Percentiles rank a stretch among this genome's conserved stretches.
Conservation (phyloP, 2,329 filamentous ascomycete genomes). For the Pseudomassariella vexata region DNA sequence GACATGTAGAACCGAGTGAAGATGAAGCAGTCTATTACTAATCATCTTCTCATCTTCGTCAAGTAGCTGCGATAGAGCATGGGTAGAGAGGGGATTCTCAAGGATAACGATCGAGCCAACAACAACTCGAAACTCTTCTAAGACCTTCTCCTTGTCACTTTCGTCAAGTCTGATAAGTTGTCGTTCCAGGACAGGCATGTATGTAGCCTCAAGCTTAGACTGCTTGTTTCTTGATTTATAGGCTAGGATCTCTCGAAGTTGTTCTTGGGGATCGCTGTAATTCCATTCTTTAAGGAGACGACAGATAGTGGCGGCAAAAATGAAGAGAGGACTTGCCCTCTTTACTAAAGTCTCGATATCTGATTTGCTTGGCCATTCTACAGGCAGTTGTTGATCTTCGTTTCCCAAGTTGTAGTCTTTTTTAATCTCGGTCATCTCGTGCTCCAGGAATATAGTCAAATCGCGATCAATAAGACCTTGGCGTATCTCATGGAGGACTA, state of each 20-base stretch:
- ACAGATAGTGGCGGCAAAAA: constrained; percentile 25
- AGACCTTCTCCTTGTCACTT: no score
- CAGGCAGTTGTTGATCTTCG: constrained; percentile 10
- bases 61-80: neutral
- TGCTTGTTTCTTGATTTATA: no score
- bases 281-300: constrained; percentile 16
- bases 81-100: neutral
- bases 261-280: no score
- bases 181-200: no score
- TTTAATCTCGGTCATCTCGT: constrained; percentile 21
- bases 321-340: constrained; percentile 28
- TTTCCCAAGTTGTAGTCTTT: constrained; percentile 10
- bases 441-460: constrained; percentile 23
- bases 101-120: neutral
- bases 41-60: neutral
- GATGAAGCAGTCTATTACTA: neutral
- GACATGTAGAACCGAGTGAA: constrained; percentile 2
- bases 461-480: constrained; percentile 24
- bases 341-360: constrained; percentile 8
- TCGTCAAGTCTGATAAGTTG: no score
- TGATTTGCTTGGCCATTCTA: constrained; percentile 23
- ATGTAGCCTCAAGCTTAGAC: no score
- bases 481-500: constrained; percentile 27
- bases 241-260: no score
- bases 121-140: neutral